These are phyloP conservation scores for Fusarium newnesense DNA, from an alignment of 2,329 filamentous ascomycete genomes.

Conservation along the genomic window DNA sequence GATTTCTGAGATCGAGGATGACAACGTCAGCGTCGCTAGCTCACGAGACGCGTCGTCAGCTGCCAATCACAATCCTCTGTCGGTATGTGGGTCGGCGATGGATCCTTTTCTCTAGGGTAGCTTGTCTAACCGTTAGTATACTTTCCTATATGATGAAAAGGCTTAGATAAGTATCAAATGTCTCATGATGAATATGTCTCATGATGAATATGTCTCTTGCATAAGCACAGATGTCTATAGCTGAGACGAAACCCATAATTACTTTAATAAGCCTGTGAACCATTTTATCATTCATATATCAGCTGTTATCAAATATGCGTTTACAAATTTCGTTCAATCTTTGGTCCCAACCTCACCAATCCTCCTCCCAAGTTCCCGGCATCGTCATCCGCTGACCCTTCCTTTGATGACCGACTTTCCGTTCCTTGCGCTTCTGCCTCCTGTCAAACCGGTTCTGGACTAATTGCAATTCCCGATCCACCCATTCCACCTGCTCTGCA, in stretches of 20 bases:
- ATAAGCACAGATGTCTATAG: no score
- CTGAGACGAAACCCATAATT: no score
- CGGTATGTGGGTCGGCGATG: background rate
- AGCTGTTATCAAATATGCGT: no score
- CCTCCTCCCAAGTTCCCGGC: background rate
- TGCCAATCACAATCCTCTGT: background rate
- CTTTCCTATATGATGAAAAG: no score
- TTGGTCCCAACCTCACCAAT: background rate
- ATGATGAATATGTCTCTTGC: no score
- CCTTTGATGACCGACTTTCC: background rate
- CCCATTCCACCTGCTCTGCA: background rate
- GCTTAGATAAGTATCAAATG: no score
- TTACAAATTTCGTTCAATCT: no score
- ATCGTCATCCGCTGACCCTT: accelerated
- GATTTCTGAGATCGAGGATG: background rate
- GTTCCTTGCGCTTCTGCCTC: background rate
- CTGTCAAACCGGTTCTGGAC: background rate
- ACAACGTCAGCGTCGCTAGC: background rate
- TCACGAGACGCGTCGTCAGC: background rate
- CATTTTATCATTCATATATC: no score
- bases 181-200: no score
- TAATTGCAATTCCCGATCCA: background rate
- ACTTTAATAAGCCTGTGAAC: no score
- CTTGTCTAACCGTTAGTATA: no score
- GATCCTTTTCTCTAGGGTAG: background rate